These are phyloP conservation scores for Ophiosphaerella narmari DNA, from an alignment of 2,329 filamentous ascomycete genomes.

Conservation along the genomic window DNA sequence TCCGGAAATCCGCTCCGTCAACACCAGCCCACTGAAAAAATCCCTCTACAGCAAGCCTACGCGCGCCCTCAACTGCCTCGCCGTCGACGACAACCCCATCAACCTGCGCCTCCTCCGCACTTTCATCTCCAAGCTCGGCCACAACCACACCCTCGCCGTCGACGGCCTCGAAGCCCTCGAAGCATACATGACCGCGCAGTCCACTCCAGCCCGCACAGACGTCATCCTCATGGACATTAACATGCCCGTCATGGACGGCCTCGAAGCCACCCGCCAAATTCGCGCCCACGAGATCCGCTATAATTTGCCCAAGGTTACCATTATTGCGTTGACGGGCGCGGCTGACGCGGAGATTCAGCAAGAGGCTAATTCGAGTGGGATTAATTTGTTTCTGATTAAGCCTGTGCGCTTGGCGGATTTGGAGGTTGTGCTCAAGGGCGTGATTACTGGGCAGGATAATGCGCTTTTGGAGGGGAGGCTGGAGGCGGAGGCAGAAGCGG, in stretches of 20 bases:
- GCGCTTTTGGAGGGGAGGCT: slow-evolving; percentile 23
- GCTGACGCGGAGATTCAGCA: slow-evolving; percentile 55
- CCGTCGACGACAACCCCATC: slow-evolving; percentile 49
- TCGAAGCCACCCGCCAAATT: slow-evolving; percentile 46
- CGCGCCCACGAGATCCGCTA: slow-evolving; percentile 54
- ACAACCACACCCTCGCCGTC: slow-evolving; percentile 37
- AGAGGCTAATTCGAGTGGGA: slow-evolving; percentile 58
- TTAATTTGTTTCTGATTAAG: slow-evolving; percentile 61
- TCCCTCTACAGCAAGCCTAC: slow-evolving; percentile 19
- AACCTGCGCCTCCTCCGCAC: slow-evolving; percentile 45
- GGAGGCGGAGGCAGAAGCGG: slow-evolving; percentile 6
- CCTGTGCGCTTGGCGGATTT: slow-evolving; percentile 54
- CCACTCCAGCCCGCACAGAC: slow-evolving; percentile 15
- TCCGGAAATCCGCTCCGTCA: slow-evolving; percentile 34
- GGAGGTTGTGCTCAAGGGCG: slow-evolving; percentile 46
- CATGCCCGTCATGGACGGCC: slow-evolving; percentile 47
- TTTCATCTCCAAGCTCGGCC: slow-evolving; percentile 42
- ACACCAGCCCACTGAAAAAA: slow-evolving; percentile 20
- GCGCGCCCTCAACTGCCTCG: slow-evolving; percentile 37
- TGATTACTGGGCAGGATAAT: slow-evolving; percentile 35
- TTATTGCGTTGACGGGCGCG: slow-evolving; percentile 60
- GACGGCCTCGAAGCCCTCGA: slow-evolving; percentile 46
- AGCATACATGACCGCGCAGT: slow-evolving; percentile 28
- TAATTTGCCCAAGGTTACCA: slow-evolving; percentile 48
- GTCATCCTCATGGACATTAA: slow-evolving; percentile 46